Evolutionary conservation across 73 alveolate genomes (phyloP).

Genomic region (Tetrahymena thermophila): DNA sequence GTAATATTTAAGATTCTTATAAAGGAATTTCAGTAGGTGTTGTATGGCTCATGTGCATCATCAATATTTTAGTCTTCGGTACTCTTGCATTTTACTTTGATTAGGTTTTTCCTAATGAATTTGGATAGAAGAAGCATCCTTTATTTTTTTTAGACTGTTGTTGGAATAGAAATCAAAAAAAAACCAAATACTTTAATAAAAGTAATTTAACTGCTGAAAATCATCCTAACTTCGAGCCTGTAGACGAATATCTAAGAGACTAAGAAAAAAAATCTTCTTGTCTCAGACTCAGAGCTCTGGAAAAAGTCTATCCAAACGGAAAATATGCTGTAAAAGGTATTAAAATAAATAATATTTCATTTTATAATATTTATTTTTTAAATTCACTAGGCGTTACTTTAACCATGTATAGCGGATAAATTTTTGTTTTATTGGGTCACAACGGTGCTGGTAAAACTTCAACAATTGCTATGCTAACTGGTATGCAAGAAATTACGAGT

Average conservation of each 20-base stretch:
- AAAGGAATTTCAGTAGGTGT: not conserved
- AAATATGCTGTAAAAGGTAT: constrained; percentile 7
- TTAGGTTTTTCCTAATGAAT: constrained; percentile 62
- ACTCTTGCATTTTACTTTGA: constrained; percentile 58
- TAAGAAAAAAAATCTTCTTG: not conserved
- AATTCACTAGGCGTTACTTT: not conserved
- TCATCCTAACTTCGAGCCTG: constrained; percentile 9
- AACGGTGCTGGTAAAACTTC: constrained; percentile 50
- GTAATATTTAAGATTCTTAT: not conserved
- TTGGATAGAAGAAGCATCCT: constrained; percentile 60
- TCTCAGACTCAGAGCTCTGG: not conserved
- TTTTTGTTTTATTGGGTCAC: constrained; percentile 36
- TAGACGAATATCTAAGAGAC: not conserved
- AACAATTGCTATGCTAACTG: constrained; percentile 39
- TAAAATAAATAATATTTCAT: constrained; percentile 39
- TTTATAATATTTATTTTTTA: not conserved
- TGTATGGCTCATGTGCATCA: not conserved
- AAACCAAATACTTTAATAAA: not conserved
- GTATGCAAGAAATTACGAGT: constrained; percentile 10
- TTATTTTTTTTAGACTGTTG: constrained; percentile 36
- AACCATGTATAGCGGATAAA: constrained; percentile 30
- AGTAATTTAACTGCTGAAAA: constrained; percentile 3
- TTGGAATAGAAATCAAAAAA: not conserved
- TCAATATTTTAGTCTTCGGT: constrained; percentile 21
- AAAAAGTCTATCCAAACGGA: constrained; percentile 21